Percentiles rank a stretch among this genome's conserved stretches.
Evolutionary conservation across 768 basidiomycete genomes (phyloP).

Genomic region (Russula olivacea): DNA sequence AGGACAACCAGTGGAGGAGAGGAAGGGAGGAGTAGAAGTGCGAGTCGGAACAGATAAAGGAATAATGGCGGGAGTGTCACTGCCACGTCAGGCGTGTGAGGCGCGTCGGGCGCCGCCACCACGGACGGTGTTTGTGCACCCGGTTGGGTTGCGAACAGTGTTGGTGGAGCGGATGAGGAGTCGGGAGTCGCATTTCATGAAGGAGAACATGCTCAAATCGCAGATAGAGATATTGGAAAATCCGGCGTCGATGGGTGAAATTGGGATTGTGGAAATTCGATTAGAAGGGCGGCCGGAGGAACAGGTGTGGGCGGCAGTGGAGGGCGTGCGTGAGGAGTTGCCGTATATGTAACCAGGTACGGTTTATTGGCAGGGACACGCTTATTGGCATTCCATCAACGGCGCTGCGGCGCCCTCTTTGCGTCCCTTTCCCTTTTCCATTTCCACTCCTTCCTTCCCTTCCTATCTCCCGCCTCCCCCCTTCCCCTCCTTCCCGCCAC

Average conservation of each 20-base stretch:
- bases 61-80: neutral
- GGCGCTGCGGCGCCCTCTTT: neutral
- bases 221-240: conserved; percentile 68
- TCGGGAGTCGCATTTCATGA: conserved; percentile 77
- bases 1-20: no score
- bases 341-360: conserved; percentile 7
- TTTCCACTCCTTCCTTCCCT: neutral
- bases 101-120: conserved; percentile 31
- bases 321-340: conserved; percentile 33
- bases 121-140: conserved; percentile 73
- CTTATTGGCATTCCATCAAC: conserved; percentile 4
- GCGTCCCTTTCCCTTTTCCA: neutral
- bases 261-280: conserved; percentile 59
- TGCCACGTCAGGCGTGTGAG: neutral
- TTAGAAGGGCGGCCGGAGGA: conserved; percentile 47
- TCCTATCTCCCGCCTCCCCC: neutral
- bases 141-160: conserved; percentile 52
- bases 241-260: conserved; percentile 51
- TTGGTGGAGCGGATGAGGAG: conserved; percentile 58
- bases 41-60: conserved; percentile 13
- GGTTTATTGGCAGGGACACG: no score
- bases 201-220: conserved; percentile 72
- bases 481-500: neutral
- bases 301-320: conserved; percentile 47
- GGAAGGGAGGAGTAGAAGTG: neutral